A percentile compares a stretch with the other conserved stretches of the same genome.
These are phyloP conservation scores for Neofusicoccum parvum DNA, from an alignment of 2,329 filamentous ascomycete species.

Conservation along the genomic window DNA sequence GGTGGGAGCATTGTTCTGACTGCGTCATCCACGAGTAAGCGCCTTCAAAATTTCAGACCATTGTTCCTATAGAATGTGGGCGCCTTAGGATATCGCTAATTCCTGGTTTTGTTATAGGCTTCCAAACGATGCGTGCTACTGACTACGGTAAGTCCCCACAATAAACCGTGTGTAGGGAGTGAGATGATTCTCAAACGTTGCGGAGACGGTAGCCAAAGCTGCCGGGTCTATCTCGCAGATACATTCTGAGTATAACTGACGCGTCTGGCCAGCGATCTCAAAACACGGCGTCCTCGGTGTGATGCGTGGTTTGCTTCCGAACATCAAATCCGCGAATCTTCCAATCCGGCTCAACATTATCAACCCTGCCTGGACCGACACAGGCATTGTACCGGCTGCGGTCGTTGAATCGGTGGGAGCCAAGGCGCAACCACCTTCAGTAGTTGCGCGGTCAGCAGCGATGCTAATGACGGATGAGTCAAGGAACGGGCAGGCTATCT, in stretches of 20 bases:
- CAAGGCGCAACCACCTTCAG: slow-evolving; percentile 31
- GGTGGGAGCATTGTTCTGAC: slow-evolving; percentile 37
- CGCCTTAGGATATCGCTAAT: neutral
- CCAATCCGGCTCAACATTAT: slow-evolving; percentile 39
- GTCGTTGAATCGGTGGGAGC: slow-evolving; percentile 27
- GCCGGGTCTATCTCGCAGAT: too few species aligned
- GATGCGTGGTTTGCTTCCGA: slow-evolving; percentile 29
- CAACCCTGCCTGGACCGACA: slow-evolving; percentile 36
- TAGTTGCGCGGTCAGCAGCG: slow-evolving; percentile 30
- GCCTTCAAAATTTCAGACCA: too few species aligned
- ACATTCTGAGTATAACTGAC: neutral
- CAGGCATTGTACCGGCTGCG: slow-evolving; percentile 28
- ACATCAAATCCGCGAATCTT: slow-evolving; percentile 31
- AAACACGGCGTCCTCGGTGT: slow-evolving; percentile 39
- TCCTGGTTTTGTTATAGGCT: slow-evolving; percentile 20
- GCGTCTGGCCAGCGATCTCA: slow-evolving; percentile 29
- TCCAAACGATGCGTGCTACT: slow-evolving; percentile 29
- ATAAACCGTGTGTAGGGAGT: neutral
- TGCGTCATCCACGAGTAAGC: slow-evolving; percentile 31
- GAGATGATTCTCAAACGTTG: neutral
- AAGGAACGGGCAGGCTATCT: slow-evolving; percentile 34
- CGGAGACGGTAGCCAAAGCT: too few species aligned
- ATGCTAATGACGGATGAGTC: slow-evolving; percentile 32
- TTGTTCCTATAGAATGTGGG: slow-evolving; percentile 45
- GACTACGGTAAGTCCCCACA: slow-evolving; percentile 33